A percentile compares a stretch with the other conserved stretches of the same genome.
phyloP scores from a whole-genome alignment of 2,329 filamentous ascomycete species.

The Didymellaceae sp. region DNA sequence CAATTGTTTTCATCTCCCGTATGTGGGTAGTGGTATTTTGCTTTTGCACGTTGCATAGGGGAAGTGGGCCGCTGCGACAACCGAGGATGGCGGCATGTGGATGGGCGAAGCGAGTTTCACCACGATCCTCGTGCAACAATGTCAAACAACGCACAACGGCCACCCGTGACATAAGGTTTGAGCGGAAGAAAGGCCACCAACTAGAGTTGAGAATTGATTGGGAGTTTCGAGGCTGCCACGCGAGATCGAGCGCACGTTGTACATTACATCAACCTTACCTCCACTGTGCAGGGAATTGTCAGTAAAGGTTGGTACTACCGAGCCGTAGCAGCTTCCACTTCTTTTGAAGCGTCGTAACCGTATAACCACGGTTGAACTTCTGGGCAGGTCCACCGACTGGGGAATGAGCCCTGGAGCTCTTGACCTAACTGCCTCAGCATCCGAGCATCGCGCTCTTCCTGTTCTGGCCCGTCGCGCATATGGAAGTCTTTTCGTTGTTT shows the following conservation, averaged over 20 bases:
- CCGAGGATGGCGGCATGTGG: constrained; percentile 12
- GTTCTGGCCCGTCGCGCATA: constrained; percentile 60
- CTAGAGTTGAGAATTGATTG: neutral
- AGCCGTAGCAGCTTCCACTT: constrained; percentile 32
- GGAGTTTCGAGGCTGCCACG: constrained; percentile 12
- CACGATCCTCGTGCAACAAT: constrained; percentile 8
- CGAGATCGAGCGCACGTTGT: neutral
- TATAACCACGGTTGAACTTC: constrained; percentile 46
- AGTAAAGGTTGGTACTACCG: neutral
- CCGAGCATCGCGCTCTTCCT: constrained; percentile 63
- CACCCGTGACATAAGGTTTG: neutral
- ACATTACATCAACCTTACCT: too few species aligned
- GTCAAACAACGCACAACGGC: constrained; percentile 13
- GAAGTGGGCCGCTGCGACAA: constrained; percentile 4
- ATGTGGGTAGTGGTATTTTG: constrained; percentile 2
- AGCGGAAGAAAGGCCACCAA: neutral
- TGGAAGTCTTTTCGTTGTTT: constrained; percentile 54
- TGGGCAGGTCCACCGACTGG: constrained; percentile 62
- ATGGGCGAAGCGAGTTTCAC: constrained; percentile 16
- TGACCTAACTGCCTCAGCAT: constrained; percentile 64
- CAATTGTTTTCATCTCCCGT: constrained; percentile 10
- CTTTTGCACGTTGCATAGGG: constrained; percentile 4
- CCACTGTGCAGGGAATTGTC: neutral
- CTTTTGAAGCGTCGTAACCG: constrained; percentile 43
- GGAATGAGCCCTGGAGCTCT: constrained; percentile 61